Percentiles rank a stretch among this genome's conserved stretches.
Conservation (phyloP, 768 basidiomycete species). For the Xerocomellus dryophilus region DNA sequence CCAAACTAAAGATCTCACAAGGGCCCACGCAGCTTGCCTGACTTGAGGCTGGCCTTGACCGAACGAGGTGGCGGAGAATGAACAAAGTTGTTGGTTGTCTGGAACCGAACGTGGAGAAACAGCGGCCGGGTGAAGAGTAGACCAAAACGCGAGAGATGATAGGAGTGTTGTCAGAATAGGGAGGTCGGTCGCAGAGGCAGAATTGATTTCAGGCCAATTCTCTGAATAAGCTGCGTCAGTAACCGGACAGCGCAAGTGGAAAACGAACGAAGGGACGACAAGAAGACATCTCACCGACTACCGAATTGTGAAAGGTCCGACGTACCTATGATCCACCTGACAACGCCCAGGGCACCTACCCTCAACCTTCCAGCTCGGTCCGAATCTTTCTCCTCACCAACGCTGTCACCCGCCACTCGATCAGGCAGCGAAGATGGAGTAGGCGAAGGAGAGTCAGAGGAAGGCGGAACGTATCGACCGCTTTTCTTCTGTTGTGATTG, state of each 20-base stretch:
- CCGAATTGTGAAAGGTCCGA: slow-evolving; percentile 11
- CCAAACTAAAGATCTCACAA: slow-evolving; percentile 44
- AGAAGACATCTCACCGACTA: neutral
- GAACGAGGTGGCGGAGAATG: slow-evolving; percentile 29
- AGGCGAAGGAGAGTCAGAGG: slow-evolving; percentile 32
- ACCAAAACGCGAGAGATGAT: slow-evolving; percentile 54
- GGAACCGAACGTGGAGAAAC: slow-evolving; percentile 32
- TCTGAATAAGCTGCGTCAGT: slow-evolving; percentile 13
- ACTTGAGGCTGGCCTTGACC: slow-evolving; percentile 70
- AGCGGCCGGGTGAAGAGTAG: slow-evolving; percentile 49
- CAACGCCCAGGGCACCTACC: slow-evolving; percentile 62
- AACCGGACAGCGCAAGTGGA: neutral
- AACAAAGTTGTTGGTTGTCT: slow-evolving; percentile 32
- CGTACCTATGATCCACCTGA: slow-evolving; percentile 64
- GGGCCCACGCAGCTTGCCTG: slow-evolving; percentile 68
- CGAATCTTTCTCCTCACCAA: slow-evolving; percentile 60
- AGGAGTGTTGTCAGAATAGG: slow-evolving; percentile 6
- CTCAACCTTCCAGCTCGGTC: slow-evolving; percentile 71
- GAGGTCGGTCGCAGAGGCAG: neutral
- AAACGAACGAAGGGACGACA: neutral
- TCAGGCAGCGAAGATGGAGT: slow-evolving; percentile 20
- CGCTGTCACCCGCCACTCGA: slow-evolving; percentile 27
- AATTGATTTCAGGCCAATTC: slow-evolving; percentile 10
- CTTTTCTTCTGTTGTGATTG: slow-evolving; percentile 31
- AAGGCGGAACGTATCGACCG: slow-evolving; percentile 31